phyloP scores from a whole-genome alignment of 176 grass and related monocot genomes.

The Puccinellia tenuiflora region DNA sequence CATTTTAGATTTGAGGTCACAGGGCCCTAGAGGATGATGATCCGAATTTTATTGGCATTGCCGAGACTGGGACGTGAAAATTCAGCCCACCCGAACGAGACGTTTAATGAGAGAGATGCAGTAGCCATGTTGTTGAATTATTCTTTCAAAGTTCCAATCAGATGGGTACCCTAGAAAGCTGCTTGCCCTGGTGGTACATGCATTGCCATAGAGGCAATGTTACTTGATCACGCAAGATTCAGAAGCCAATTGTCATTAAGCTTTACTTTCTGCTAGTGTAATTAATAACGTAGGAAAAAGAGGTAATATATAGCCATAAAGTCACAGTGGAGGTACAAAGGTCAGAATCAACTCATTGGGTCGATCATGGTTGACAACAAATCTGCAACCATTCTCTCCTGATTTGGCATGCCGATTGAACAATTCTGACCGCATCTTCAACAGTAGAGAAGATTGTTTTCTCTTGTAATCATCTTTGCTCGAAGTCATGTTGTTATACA shows the following conservation, averaged over 20 bases:
- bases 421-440: background rate
- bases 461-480: background rate
- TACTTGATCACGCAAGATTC: background rate
- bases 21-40: background rate
- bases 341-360: background rate
- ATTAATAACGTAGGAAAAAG: background rate
- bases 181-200: background rate
- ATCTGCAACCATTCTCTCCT: background rate
- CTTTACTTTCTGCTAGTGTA: background rate
- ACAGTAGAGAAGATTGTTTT: background rate
- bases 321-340: background rate
- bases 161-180: constrained; percentile 16
- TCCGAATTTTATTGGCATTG: constrained; percentile 19
- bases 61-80: constrained; percentile 22
- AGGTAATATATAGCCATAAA: background rate
- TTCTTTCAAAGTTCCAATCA: constrained; percentile 10
- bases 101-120: background rate
- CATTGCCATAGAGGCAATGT: constrained; percentile 29
- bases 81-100: background rate
- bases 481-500: background rate
- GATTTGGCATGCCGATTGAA: background rate
- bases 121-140: constrained; percentile 16
- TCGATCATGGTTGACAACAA: background rate
- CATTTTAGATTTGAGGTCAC: constrained; percentile 15
- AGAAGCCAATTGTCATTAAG: background rate